These are phyloP conservation scores for Rickenella mellea DNA, from an alignment of 768 basidiomycete species.

Conservation along the genomic window DNA sequence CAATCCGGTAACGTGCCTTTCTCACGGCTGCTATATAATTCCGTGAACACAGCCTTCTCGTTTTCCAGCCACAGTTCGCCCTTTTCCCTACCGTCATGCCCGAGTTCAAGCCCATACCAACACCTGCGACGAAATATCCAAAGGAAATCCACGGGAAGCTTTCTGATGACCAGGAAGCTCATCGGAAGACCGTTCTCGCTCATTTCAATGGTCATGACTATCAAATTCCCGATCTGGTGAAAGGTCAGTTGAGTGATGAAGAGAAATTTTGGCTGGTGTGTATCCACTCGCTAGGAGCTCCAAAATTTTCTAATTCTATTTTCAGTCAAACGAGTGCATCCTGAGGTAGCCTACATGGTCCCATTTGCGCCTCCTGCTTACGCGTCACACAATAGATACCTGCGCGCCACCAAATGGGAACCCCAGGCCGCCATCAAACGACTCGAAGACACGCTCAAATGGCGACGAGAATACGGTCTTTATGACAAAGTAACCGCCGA, in stretches of 20 bases:
- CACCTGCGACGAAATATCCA: slow-evolving; percentile 10
- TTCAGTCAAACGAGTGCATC: slow-evolving; percentile 57
- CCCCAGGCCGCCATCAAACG: slow-evolving; percentile 47
- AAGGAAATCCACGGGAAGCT: slow-evolving; percentile 17
- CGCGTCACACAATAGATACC: slow-evolving; percentile 35
- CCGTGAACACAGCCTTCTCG: too few relatives aligned
- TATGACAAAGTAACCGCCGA: slow-evolving; percentile 51
- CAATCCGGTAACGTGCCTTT: too few relatives aligned
- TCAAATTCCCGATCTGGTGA: slow-evolving; percentile 36
- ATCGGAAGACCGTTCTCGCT: slow-evolving; percentile 45
- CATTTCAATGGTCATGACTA: slow-evolving; percentile 51
- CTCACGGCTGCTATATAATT: too few relatives aligned
- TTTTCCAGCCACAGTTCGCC: too few relatives aligned
- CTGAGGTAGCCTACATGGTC: slow-evolving; percentile 33
- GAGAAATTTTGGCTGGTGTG: slow-evolving; percentile 74
- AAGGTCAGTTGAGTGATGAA: slow-evolving; percentile 42
- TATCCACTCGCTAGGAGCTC: slow-evolving; percentile 5
- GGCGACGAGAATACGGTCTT: slow-evolving; percentile 74
- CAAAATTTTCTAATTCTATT: background rate
- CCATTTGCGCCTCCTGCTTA: background rate
- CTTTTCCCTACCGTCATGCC: slow-evolving; percentile 3
- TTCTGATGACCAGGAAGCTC: slow-evolving; percentile 33
- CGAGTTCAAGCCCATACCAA: slow-evolving; percentile 2
- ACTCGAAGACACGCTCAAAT: slow-evolving; percentile 62
- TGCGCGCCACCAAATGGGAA: slow-evolving; percentile 75